Base-by-base conservation (phyloP, 2,329 filamentous ascomycete genomes). In the Talaromyces sp. region DNA sequence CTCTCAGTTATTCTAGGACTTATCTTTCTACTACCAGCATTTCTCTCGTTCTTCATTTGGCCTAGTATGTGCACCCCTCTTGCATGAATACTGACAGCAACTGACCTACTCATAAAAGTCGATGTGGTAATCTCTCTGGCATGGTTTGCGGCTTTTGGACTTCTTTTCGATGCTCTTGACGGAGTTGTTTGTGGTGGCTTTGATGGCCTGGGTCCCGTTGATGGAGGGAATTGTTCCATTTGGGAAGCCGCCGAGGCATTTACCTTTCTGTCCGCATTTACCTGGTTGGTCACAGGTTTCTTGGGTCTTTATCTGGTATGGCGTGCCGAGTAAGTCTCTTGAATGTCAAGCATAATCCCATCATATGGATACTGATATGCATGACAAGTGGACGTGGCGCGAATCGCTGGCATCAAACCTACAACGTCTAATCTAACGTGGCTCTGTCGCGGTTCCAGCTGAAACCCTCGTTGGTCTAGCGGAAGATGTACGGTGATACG, bases 211-310 rank as follows among this genome's bases (percentile, higher is more conserved):
- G 88, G 73, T 74, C 66, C 81, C 82, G 61, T 80, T 72, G 24
- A 67, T 50, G 79, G 81, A 68, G 78, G 83, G 49, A 74, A 75
- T n/a, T 94, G 90, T 76, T 82, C 85, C 65, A 85, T 86, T 70
- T 90, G 86, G 85, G 91, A 90, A 78, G 86, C 90, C 45, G 82
- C 86, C 66, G 85, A 90, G 70, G 89, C 89, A 3, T 92, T 93
- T 72, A 80, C 83, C 49, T 93, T 93, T 78, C 77, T 92, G 61
- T 89, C 87, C 1, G 89, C 89, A 63, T 83, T 90, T 69, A 81
- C 87, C 71, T 93, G 90, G 90, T 83, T 92, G 3, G 45, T 62
- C 6, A 62, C 64, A 33, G 59, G 64, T 8, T 22, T 58, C 2
- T 13, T 65, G 6, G 64, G 64, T 3, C 50, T 65, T 9, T 65